A percentile compares a stretch with the other conserved stretches of the same genome.
phyloP scores from a whole-genome alignment of 257 asterid genomes.

The Forsythia viridissima region DNA sequence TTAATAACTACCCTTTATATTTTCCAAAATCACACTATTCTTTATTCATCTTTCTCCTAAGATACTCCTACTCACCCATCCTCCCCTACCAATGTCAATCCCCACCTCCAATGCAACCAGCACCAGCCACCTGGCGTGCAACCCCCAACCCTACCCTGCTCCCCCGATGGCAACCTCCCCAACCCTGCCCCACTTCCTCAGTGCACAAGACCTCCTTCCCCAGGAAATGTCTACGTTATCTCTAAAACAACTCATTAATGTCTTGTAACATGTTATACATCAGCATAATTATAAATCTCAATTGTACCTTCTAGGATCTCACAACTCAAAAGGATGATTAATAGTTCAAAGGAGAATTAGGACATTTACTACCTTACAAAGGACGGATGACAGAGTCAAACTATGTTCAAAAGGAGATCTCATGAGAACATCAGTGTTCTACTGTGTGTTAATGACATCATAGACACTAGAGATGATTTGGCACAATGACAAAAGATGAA shows the following conservation, averaged over 20 bases:
- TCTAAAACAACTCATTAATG: neutral
- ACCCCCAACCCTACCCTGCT: no score
- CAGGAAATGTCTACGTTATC: neutral
- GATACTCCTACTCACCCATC: no score
- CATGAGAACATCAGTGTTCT: neutral
- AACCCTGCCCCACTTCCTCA: no score
- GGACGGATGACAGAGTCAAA: neutral
- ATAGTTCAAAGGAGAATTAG: neutral
- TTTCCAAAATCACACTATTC: no score
- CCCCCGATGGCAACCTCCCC: no score
- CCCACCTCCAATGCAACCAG: no score
- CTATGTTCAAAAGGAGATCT: neutral
- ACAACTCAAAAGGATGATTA: neutral
- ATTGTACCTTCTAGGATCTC: neutral
- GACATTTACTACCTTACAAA: neutral
- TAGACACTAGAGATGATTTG: neutral
- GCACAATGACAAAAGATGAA: neutral
- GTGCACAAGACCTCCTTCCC: no score
- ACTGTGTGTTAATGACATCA: neutral
- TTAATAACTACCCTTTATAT: no score
- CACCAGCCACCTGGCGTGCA: no score
- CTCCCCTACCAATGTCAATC: no score
- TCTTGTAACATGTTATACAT: neutral
- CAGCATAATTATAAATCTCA: neutral
- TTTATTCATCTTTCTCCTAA: no score